Conservation (phyloP, 257 asterid genomes). For the Linaria vulgaris region DNA sequence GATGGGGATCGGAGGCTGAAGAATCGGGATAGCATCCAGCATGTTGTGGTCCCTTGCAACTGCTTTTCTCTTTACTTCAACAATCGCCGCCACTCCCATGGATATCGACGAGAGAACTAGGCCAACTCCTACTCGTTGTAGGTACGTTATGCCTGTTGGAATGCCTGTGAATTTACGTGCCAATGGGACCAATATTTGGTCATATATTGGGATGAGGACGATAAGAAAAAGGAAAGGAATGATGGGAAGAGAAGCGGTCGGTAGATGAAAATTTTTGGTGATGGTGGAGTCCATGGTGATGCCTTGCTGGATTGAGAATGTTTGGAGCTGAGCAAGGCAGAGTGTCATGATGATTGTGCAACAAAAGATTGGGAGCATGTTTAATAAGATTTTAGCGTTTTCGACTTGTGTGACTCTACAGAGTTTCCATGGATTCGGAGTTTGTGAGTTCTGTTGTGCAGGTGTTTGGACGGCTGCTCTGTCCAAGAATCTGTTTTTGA, state of each 20-base stretch:
- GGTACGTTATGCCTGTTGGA: constrained; percentile 69
- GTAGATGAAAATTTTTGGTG: constrained; percentile 45
- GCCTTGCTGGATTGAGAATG: constrained; percentile 73
- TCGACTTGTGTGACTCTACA: constrained; percentile 86
- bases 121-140: constrained; percentile 76
- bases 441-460: constrained; percentile 13
- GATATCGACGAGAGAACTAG: constrained; percentile 63
- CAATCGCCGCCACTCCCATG: constrained; percentile 59
- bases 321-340: constrained; percentile 77
- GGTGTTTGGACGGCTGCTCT: constrained; percentile 62
- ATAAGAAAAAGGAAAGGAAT: constrained; percentile 54
- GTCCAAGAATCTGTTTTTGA: constrained; percentile 55
- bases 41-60: constrained; percentile 48
- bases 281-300: constrained; percentile 65
- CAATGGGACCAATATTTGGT: constrained; percentile 53
- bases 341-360: constrained; percentile 81
- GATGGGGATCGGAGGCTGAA: constrained; percentile 66
- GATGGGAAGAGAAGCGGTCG: constrained; percentile 72
- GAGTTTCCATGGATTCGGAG: constrained; percentile 53
- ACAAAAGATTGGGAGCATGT: constrained; percentile 62
- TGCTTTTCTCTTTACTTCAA: constrained; percentile 59
- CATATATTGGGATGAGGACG: constrained; percentile 57
- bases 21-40: constrained; percentile 53
- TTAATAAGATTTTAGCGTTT: constrained; percentile 63
- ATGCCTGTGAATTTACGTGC: constrained; percentile 51